Percentiles rank a stretch among this genome's conserved stretches.
Evolutionary conservation across 371 early-diverging fungal genomes (phyloP).

Genomic region (Saksenaea oblongispora): DNA sequence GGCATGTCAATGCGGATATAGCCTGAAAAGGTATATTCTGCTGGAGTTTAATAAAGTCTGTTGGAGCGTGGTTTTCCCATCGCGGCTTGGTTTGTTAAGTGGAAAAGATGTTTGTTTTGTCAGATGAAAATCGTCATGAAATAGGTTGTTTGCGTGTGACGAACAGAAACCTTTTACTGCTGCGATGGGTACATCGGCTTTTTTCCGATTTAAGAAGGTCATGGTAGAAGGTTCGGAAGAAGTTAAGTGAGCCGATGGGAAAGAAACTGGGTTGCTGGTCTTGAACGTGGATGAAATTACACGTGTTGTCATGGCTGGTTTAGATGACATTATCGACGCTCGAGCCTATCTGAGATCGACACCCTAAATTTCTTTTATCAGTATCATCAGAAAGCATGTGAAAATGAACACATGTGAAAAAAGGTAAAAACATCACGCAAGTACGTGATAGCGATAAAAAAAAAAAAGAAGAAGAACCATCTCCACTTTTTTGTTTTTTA

Average conservation of each 20-base stretch:
- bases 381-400: neutral
- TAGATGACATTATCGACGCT: neutral
- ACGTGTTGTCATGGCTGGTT: neutral
- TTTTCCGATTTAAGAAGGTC: neutral
- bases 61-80: too few relatives aligned
- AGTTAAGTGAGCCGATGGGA: neutral
- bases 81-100: too few relatives aligned
- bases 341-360: conserved; percentile 2
- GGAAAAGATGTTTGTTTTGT: neutral
- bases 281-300: neutral
- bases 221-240: neutral
- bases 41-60: neutral
- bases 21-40: too few relatives aligned
- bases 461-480: too few relatives aligned
- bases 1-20: too few relatives aligned
- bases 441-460: neutral
- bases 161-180: neutral
- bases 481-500: too few relatives aligned
- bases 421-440: neutral
- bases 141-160: neutral
- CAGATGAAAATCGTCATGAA: neutral
- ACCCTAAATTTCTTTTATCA: conserved; percentile 1
- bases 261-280: neutral
- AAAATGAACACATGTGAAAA: conserved; percentile 2
- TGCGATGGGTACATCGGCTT: neutral